These are phyloP conservation scores for Thelonectria rubi DNA, from an alignment of 2,329 filamentous ascomycete species.

Conservation along the genomic window DNA sequence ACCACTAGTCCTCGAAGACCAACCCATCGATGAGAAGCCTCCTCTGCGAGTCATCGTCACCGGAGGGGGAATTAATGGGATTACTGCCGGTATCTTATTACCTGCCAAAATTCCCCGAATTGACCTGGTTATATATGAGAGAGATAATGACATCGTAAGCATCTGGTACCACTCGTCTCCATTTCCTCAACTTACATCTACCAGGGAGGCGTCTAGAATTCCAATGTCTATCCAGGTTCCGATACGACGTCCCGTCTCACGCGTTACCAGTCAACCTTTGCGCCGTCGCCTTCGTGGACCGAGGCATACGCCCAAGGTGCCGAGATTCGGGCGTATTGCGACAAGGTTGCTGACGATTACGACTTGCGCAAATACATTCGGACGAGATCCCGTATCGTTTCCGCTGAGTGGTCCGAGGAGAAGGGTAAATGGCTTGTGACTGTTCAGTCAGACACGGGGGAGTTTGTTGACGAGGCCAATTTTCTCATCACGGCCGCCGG, in stretches of 20 bases:
- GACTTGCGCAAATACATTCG: slow-evolving; percentile 9
- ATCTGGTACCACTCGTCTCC: rapidly evolving
- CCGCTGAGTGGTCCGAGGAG: slow-evolving; percentile 10
- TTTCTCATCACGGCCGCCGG: slow-evolving; percentile 6
- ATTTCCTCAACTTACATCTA: neutral
- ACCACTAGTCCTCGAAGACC: neutral
- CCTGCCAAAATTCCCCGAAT: slow-evolving; percentile 9
- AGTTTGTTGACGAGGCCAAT: slow-evolving; percentile 13
- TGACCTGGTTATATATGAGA: slow-evolving; percentile 9
- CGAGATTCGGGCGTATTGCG: slow-evolving; percentile 11
- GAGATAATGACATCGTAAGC: slow-evolving; percentile 13
- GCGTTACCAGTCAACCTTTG: slow-evolving; percentile 13
- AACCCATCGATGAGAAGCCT: neutral
- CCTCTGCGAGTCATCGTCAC: slow-evolving; percentile 7
- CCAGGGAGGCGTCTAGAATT: slow-evolving; percentile 11
- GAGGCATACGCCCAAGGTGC: slow-evolving; percentile 10
- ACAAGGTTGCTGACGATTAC: slow-evolving; percentile 9
- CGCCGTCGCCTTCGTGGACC: neutral
- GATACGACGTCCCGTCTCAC: slow-evolving; percentile 11
- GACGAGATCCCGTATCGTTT: neutral
- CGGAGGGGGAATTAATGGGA: slow-evolving; percentile 5
- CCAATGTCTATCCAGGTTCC: slow-evolving; percentile 6
- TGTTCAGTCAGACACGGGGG: neutral
- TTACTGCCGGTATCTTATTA: slow-evolving; percentile 6
- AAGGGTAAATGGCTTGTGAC: slow-evolving; percentile 11